A percentile compares a stretch with the other conserved stretches of the same genome.
Conservation (phyloP, 2,329 filamentous ascomycete species). For the Aspergillus uvarum region DNA sequence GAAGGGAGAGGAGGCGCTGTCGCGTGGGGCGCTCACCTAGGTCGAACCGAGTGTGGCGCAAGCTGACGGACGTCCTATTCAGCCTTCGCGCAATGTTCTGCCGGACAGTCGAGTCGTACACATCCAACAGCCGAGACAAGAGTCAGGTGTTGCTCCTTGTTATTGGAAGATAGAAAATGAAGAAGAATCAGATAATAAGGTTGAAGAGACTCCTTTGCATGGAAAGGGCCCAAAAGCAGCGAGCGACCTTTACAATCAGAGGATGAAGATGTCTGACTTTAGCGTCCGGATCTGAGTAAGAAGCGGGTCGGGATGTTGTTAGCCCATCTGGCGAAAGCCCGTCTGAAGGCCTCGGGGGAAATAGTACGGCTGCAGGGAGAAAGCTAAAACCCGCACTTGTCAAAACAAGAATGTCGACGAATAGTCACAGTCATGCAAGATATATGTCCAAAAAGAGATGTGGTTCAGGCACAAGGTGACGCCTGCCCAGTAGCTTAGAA, state of each 20-base stretch:
- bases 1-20: constrained; percentile 21
- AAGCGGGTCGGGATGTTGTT: constrained; percentile 7
- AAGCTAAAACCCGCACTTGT: constrained; percentile 13
- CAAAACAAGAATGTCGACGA: constrained; percentile 8
- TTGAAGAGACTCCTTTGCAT: constrained; percentile 16
- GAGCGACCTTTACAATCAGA: constrained; percentile 21
- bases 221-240: constrained; percentile 24
- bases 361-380: constrained; percentile 20
- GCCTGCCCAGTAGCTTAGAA: not conserved
- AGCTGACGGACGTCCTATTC: constrained; percentile 45
- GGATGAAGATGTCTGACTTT: constrained; percentile 12
- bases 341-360: not conserved
- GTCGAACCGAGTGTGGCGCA: constrained; percentile 44
- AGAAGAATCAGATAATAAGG: constrained; percentile 16
- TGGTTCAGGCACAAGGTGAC: constrained; percentile 13
- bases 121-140: too few species aligned
- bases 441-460: constrained; percentile 11
- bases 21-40: constrained; percentile 41
- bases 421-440: constrained; percentile 16
- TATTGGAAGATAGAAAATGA: not conserved
- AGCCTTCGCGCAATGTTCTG: constrained; percentile 33
- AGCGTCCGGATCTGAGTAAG: constrained; percentile 10
- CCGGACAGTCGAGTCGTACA: constrained; percentile 15
- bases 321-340: constrained; percentile 21
- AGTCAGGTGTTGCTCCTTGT: too few species aligned